A percentile compares a stretch with the other conserved stretches of the same genome.
These are phyloP conservation scores for Ustilago hordei DNA, from an alignment of 1,284 basidiomycete genomes.

Conservation along the genomic window DNA sequence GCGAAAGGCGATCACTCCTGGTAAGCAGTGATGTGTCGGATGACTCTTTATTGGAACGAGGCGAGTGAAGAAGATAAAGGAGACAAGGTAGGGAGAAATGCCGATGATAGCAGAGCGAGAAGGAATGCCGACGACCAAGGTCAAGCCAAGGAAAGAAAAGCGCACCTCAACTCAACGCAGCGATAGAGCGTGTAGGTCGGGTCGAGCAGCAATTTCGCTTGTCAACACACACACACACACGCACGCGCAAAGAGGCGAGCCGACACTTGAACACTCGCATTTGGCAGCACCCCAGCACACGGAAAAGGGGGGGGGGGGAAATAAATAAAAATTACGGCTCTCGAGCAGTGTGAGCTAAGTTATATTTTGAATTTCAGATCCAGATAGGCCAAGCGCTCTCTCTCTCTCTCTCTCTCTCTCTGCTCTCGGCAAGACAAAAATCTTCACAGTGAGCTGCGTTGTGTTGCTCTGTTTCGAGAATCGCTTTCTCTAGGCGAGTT, in stretches of 20 bases:
- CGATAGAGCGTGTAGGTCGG: background rate
- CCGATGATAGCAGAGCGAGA: background rate
- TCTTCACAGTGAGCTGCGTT: background rate
- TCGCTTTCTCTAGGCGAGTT: background rate
- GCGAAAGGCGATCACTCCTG: background rate
- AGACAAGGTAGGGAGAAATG: background rate
- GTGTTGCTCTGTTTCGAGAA: background rate
- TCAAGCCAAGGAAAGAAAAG: conserved; percentile 1
- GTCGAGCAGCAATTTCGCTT: background rate
- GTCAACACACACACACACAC: background rate
- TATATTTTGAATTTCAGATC: background rate
- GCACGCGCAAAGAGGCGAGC: background rate
- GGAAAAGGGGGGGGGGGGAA: background rate
- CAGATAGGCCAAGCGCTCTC: background rate
- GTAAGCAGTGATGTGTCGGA: background rate
- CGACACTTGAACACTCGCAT: background rate
- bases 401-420: background rate
- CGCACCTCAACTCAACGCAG: background rate
- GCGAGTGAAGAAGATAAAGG: background rate
- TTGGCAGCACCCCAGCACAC: background rate
- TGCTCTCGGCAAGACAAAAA: background rate
- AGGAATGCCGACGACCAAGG: conserved; percentile 1
- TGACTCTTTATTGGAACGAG: background rate
- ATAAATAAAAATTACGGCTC: background rate
- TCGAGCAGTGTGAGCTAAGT: background rate